Conservation (phyloP, 1,284 basidiomycete species). For the Sporisorium scitamineum region DNA sequence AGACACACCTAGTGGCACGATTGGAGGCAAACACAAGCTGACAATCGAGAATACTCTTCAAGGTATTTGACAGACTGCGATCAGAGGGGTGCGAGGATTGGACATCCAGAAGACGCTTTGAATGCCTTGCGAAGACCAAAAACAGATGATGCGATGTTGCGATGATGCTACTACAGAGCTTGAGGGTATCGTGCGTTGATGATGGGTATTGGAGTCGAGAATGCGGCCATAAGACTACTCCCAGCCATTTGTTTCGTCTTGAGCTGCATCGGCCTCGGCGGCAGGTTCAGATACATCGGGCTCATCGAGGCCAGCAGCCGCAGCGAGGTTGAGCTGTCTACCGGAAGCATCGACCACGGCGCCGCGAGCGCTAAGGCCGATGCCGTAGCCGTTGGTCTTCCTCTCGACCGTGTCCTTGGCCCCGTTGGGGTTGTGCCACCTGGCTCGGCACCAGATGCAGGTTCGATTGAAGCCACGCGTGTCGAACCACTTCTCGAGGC, state of each 20-base stretch:
- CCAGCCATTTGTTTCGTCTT: conserved; percentile 7
- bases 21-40: neutral
- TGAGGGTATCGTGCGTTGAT: conserved; percentile 1
- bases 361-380: conserved; percentile 20
- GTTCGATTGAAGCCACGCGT: conserved; percentile 23
- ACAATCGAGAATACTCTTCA: neutral
- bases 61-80: neutral
- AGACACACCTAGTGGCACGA: neutral
- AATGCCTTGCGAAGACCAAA: neutral
- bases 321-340: conserved; percentile 41
- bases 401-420: neutral
- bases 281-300: conserved; percentile 12
- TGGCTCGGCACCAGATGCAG: conserved; percentile 49
- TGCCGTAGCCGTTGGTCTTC: conserved; percentile 34
- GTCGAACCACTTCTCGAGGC: conserved; percentile 41
- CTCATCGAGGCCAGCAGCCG: conserved; percentile 20
- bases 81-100: neutral
- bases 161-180: neutral
- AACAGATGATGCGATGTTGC: neutral
- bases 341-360: conserved; percentile 24
- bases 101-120: neutral
- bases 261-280: conserved; percentile 3
- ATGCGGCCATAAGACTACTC: neutral
- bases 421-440: conserved; percentile 16
- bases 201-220: neutral